Base-by-base conservation (phyloP, 441 rosid genomes). In the Adansonia rubrostipa region DNA sequence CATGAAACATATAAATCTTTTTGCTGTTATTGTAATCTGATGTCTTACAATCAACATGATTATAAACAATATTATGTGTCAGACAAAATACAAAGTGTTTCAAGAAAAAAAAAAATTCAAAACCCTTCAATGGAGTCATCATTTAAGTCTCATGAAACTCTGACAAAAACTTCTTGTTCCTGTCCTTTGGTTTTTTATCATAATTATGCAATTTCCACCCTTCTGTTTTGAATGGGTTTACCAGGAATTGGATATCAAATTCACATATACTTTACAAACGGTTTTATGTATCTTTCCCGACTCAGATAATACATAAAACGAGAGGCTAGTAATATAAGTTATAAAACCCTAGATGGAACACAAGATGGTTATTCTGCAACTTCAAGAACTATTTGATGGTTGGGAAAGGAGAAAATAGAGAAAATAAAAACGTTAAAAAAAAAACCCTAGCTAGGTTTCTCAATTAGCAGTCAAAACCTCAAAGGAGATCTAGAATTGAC, bases 121-220 rank as follows among this genome's bases (percentile, higher is more conserved):
- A 54, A 17, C 20, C 73, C 24, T 54, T 72, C 75, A 74, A 45
- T 60, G 57, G 77, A 19, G 68, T 58, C 57, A 74, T 74, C 77
- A 74, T 74, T 74, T 61, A 22, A 15, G 77, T 56, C 76, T 56
- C 65, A 56, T 17, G 76, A 45, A 56, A 72, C 75, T 51, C 75
- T 54, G 65, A 72, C 76, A 56, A 56, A 36, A 56, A 36, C 76
- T 54, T 36, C 50, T 54, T 54, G 64, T 36, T 56, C 19, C 33
- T 40, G 76, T 19, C 76, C 50, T 72, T 72, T 14, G 33, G 4
- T 36, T n/a, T 53, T 36, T 13, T 10, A 53, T 8, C 24, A 28
- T 51, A 15, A 28, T 17, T 36, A 10, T 54, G 24, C 75, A 71
- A 33, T 54, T 36, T 54, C 63, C 48, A 4, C n/a, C 48, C 53